These are phyloP conservation scores for Pachysolen tannophilus DNA, from an alignment of 805 yeast species.

Conservation along the genomic window DNA sequence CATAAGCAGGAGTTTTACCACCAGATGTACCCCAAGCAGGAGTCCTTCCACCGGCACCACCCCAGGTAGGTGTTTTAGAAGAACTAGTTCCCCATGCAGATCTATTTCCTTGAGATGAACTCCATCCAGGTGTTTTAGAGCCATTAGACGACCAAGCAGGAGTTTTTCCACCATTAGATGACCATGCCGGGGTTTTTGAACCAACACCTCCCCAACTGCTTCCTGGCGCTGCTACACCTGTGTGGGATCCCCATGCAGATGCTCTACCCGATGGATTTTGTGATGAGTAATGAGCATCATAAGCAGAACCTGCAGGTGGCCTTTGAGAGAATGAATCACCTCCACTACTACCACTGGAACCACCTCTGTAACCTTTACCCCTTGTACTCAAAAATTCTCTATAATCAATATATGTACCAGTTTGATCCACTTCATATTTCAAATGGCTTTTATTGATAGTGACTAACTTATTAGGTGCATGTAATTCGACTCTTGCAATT, in stretches of 20 bases:
- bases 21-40: conserved; percentile 24
- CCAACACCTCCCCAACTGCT: too few relatives aligned
- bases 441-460: conserved; percentile 76
- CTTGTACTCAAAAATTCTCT: conserved; percentile 63
- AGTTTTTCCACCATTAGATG: conserved; percentile 28
- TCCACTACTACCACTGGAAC: conserved; percentile 10
- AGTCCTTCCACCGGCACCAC: conserved; percentile 32
- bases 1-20: conserved; percentile 49
- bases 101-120: conserved; percentile 31
- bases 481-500: conserved; percentile 86
- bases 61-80: conserved; percentile 32
- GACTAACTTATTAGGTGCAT: conserved; percentile 82
- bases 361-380: conserved; percentile 15
- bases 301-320: conserved; percentile 13
- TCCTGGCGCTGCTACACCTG: background rate
- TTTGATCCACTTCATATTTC: conserved; percentile 56
- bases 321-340: conserved; percentile 17
- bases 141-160: conserved; percentile 31
- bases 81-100: conserved; percentile 50
- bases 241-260: conserved; percentile 36
- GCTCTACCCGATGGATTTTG: conserved; percentile 24
- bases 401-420: conserved; percentile 67
- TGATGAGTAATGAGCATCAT: conserved; percentile 19
- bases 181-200: conserved; percentile 32
- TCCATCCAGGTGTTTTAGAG: conserved; percentile 25